Evolutionary conservation across 495 filamentous ascomycete species (phyloP).

Genomic region (Acidiella bohemica): DNA sequence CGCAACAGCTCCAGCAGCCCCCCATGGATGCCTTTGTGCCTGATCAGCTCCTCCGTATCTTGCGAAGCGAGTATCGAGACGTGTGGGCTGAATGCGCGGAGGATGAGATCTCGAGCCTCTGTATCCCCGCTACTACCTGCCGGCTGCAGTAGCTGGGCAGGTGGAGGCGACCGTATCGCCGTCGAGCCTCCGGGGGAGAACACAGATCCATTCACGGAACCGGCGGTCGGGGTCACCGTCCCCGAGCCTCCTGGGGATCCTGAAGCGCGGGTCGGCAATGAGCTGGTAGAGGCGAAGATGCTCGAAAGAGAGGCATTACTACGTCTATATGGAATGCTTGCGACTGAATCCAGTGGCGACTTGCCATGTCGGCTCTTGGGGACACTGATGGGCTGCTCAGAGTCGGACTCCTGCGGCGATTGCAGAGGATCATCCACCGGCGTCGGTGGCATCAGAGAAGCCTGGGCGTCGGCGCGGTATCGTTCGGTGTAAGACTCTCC

Average conservation of each 20-base stretch:
- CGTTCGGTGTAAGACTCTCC: neutral
- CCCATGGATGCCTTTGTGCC: conserved; percentile 69
- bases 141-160: conserved; percentile 1
- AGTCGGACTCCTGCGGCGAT: conserved; percentile 45
- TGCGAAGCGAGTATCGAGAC: conserved; percentile 69
- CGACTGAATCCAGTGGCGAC: conserved; percentile 36
- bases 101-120: conserved; percentile 60
- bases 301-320: conserved; percentile 32
- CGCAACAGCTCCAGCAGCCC: conserved; percentile 75
- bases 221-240: conserved; percentile 25
- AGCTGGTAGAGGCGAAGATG: conserved; percentile 31
- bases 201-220: conserved; percentile 23
- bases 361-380: conserved; percentile 36
- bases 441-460: conserved; percentile 16
- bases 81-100: conserved; percentile 74
- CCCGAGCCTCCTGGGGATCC: conserved; percentile 20
- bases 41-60: conserved; percentile 68
- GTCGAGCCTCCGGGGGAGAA: conserved; percentile 25
- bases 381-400: conserved; percentile 37
- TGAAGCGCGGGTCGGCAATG: conserved; percentile 16
- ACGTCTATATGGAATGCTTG: conserved; percentile 28
- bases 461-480: conserved; percentile 4
- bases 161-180: conserved; percentile 12
- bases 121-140: conserved; percentile 22
- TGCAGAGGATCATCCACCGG: conserved; percentile 39